Evolutionary conservation across 768 basidiomycete species (phyloP).

Genomic region (Tulasnella sp.): DNA sequence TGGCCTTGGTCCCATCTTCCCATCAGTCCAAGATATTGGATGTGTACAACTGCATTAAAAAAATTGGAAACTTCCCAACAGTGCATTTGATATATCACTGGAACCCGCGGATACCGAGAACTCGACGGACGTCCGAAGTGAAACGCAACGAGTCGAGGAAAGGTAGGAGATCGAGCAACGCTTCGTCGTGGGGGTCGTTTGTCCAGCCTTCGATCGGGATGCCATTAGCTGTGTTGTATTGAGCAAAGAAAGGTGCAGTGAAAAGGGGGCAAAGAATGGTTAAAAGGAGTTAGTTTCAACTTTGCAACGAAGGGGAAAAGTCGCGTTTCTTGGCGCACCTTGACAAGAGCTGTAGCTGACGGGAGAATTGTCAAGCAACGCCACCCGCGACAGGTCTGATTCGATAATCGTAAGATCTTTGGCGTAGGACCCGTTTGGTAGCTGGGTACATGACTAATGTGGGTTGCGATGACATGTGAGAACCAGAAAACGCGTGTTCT

Average conservation of each 20-base stretch:
- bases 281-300: slow-evolving; percentile 32
- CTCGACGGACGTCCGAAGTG: slow-evolving; percentile 88
- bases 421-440: slow-evolving; percentile 89
- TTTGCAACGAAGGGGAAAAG: not conserved
- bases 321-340: slow-evolving; percentile 47
- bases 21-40: not conserved
- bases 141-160: slow-evolving; percentile 94
- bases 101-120: slow-evolving; percentile 60
- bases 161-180: slow-evolving; percentile 89
- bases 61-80: slow-evolving; percentile 9
- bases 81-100: not conserved
- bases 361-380: slow-evolving; percentile 94
- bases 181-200: slow-evolving; percentile 93
- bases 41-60: not conserved
- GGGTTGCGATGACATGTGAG: slow-evolving; percentile 4
- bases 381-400: slow-evolving; percentile 84
- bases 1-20: not conserved
- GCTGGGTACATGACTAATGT: slow-evolving; percentile 79
- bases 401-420: slow-evolving; percentile 90
- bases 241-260: not conserved
- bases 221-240: slow-evolving; percentile 71
- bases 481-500: not conserved
- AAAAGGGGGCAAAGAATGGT: not conserved
- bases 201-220: slow-evolving; percentile 99
- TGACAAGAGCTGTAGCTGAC: slow-evolving; percentile 88